phyloP scores from a whole-genome alignment of 345 rosid genomes.

The Corchorus capsularis region DNA sequence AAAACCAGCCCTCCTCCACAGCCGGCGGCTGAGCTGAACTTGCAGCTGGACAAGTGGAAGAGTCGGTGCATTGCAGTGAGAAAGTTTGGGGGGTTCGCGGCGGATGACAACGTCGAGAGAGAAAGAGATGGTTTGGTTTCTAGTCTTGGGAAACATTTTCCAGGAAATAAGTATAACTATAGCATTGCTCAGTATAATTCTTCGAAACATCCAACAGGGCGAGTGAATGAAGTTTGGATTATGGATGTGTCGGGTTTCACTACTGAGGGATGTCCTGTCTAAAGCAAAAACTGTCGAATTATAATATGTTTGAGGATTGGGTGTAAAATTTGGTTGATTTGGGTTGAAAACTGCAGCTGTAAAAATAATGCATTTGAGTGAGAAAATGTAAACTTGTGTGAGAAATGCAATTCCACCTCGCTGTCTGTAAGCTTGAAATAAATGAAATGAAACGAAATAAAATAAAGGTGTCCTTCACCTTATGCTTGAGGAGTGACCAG shows the following conservation, averaged over 20 bases:
- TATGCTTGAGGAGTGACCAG: too few relatives aligned
- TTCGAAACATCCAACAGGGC: slow-evolving; percentile 28
- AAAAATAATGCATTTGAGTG: too few relatives aligned
- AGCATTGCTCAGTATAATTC: slow-evolving; percentile 51
- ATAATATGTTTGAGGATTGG: too few relatives aligned
- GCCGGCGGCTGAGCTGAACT: slow-evolving; percentile 38
- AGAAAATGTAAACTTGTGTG: not conserved
- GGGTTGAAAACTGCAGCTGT: too few relatives aligned
- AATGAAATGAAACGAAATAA: not conserved
- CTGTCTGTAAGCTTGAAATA: not conserved
- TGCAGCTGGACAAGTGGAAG: slow-evolving; percentile 42
- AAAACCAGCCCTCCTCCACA: slow-evolving; percentile 30
- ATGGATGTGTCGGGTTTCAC: slow-evolving; percentile 32
- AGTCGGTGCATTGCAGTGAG: slow-evolving; percentile 41
- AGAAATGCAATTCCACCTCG: not conserved
- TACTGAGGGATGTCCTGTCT: slow-evolving; percentile 26
- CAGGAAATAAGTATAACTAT: slow-evolving; percentile 18
- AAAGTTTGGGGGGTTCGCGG: slow-evolving; percentile 46
- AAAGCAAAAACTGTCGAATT: not conserved
- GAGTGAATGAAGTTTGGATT: slow-evolving; percentile 52
- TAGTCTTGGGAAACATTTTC: slow-evolving; percentile 26
- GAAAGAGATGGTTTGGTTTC: slow-evolving; percentile 36
- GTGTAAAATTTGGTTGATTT: too few relatives aligned
- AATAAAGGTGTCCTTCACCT: too few relatives aligned
- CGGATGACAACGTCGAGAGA: slow-evolving; percentile 34